phyloP scores from a whole-genome alignment of 2,329 filamentous ascomycete genomes.

The Lachnellula occidentalis region DNA sequence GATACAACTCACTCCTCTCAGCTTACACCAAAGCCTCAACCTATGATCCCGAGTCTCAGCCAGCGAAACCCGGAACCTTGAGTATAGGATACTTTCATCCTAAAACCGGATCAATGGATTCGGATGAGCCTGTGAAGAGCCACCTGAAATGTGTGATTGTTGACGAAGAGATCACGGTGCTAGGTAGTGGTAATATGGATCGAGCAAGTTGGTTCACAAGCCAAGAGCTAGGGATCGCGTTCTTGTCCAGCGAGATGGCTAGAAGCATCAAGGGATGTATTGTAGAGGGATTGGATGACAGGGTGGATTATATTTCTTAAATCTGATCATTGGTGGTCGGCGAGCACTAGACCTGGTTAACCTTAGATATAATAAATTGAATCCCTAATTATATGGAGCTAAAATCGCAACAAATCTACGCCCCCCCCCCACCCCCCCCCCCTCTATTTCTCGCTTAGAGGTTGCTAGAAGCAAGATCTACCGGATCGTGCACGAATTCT shows the following conservation, averaged over 20 bases:
- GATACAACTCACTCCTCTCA: conserved; percentile 39
- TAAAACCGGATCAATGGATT: conserved; percentile 21
- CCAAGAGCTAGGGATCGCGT: conserved; percentile 69
- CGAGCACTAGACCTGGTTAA: too few relatives aligned
- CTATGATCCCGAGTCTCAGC: conserved; percentile 19
- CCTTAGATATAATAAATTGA: too few relatives aligned
- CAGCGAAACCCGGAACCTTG: conserved; percentile 25
- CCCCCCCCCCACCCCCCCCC: too few relatives aligned
- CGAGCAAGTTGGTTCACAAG: conserved; percentile 82
- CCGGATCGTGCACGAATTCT: too few relatives aligned
- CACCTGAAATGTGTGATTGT: conserved; percentile 75
- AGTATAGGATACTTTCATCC: conserved; percentile 27
- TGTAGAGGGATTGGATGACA: conserved; percentile 13
- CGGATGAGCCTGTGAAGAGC: conserved; percentile 61
- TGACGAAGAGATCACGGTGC: conserved; percentile 59
- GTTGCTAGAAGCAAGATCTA: too few relatives aligned
- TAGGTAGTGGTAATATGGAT: conserved; percentile 82
- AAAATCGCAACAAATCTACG: too few relatives aligned
- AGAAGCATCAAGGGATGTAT: conserved; percentile 11
- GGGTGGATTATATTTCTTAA: conserved; percentile 15
- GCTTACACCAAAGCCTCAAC: conserved; percentile 14
- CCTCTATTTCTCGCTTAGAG: too few relatives aligned
- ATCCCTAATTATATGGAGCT: too few relatives aligned
- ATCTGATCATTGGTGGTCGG: background rate
- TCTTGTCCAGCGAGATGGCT: conserved; percentile 40